These are phyloP conservation scores for Ailanthus altissimus DNA, from an alignment of 345 rosid species.

Conservation along the genomic window DNA sequence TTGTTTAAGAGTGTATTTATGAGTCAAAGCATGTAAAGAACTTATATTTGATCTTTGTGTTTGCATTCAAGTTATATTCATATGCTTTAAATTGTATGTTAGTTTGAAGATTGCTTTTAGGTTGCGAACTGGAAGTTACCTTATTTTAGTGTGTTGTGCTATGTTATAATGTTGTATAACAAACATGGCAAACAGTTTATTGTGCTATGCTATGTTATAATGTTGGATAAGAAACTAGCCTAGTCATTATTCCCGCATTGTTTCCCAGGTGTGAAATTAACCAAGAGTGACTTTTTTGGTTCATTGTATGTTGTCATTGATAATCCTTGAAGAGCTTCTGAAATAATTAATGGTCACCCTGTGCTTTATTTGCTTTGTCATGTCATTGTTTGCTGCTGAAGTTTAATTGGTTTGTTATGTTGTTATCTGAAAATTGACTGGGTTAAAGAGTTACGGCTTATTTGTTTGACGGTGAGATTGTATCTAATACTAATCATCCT, in stretches of 20 bases:
- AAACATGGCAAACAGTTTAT: neutral
- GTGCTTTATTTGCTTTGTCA: neutral
- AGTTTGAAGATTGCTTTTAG: neutral
- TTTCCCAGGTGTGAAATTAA: neutral
- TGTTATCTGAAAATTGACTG: neutral
- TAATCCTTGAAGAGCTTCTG: neutral
- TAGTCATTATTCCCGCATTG: neutral
- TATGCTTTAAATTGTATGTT: too few species aligned
- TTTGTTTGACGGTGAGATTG: slow-evolving; percentile 14
- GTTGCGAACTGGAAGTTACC: neutral
- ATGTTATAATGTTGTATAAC: neutral
- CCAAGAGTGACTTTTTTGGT: neutral
- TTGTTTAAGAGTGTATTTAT: neutral
- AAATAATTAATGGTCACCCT: neutral
- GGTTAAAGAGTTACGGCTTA: neutral
- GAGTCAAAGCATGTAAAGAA: neutral
- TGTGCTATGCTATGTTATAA: too few species aligned
- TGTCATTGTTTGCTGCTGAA: neutral
- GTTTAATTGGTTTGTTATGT: neutral
- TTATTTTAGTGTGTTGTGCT: neutral
- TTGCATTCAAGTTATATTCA: neutral
- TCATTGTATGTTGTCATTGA: neutral
- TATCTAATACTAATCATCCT: slow-evolving; percentile 13
- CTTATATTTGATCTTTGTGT: neutral
- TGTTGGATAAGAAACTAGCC: neutral